phyloP scores from a whole-genome alignment of 768 basidiomycete species.

The Boletus rubescentipes region DNA sequence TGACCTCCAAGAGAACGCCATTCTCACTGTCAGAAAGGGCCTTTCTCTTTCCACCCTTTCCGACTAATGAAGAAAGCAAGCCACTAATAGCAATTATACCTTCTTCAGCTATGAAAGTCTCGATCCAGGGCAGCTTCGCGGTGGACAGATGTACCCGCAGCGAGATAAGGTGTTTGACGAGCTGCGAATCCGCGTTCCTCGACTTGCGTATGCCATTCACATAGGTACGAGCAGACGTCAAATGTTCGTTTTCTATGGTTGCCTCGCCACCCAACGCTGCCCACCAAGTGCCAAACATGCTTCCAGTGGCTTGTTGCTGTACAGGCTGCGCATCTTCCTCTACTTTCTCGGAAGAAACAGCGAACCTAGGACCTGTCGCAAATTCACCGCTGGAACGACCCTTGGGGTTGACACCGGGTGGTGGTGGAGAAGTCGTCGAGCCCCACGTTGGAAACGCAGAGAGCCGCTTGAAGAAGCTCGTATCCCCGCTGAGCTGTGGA shows the following conservation, averaged over 20 bases:
- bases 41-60: constrained; percentile 64
- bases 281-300: constrained; percentile 80
- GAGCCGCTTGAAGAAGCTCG: constrained; percentile 63
- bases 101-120: constrained; percentile 62
- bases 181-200: constrained; percentile 55
- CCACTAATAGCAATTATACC: constrained; percentile 65
- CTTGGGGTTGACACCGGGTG: constrained; percentile 28
- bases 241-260: constrained; percentile 35
- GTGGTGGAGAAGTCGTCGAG: constrained; percentile 33
- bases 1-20: constrained; percentile 65
- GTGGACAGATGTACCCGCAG: constrained; percentile 86
- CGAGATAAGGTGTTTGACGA: constrained; percentile 76
- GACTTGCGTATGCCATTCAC: constrained; percentile 57
- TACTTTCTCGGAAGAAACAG: constrained; percentile 29
- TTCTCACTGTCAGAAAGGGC: constrained; percentile 63
- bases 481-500: constrained; percentile 75
- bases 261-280: constrained; percentile 57
- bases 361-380: constrained; percentile 22
- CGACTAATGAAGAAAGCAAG: constrained; percentile 59
- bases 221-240: constrained; percentile 58
- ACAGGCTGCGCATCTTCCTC: constrained; percentile 36
- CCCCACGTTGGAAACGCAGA: constrained; percentile 65
- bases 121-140: constrained; percentile 73
- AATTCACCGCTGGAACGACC: constrained; percentile 42
- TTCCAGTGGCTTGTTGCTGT: constrained; percentile 70